phyloP scores from a whole-genome alignment of 2,329 filamentous ascomycete species.

The Diaporthe batatas region DNA sequence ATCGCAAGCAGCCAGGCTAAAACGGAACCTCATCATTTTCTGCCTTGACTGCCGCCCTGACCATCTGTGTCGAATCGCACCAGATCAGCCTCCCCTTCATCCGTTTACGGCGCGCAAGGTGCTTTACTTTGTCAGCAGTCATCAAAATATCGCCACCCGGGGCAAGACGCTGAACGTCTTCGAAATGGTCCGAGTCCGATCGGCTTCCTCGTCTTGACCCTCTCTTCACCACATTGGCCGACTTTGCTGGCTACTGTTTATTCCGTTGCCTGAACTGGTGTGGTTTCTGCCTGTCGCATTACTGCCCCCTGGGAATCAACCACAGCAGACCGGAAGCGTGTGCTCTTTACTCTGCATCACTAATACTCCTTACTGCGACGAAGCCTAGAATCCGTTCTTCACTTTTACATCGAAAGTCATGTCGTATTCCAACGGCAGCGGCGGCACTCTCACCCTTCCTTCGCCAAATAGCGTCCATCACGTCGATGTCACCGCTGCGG shows the following conservation, averaged over 20 bases:
- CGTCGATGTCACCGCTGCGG: constrained; percentile 81
- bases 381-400: constrained; percentile 19
- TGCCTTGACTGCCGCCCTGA: neutral
- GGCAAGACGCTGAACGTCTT: constrained; percentile 21
- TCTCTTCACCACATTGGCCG: neutral
- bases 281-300: constrained; percentile 13
- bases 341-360: neutral
- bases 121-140: constrained; percentile 32
- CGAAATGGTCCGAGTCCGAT: constrained; percentile 40
- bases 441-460: constrained; percentile 86
- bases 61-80: constrained; percentile 27
- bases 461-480: constrained; percentile 88
- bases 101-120: constrained; percentile 2
- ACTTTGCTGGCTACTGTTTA: constrained; percentile 11
- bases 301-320: constrained; percentile 17
- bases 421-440: constrained; percentile 71
- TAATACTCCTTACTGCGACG: neutral
- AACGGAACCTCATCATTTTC: constrained; percentile 26
- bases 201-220: constrained; percentile 12
- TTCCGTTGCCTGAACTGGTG: constrained; percentile 24
- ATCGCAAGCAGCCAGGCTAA: constrained; percentile 34
- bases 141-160: constrained; percentile 26
- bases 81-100: neutral
- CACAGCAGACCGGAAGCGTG: constrained; percentile 5
- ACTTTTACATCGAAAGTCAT: constrained; percentile 53